These are phyloP conservation scores for Penicillium canescens DNA, from an alignment of 495 filamentous ascomycete genomes.

Conservation along the genomic window DNA sequence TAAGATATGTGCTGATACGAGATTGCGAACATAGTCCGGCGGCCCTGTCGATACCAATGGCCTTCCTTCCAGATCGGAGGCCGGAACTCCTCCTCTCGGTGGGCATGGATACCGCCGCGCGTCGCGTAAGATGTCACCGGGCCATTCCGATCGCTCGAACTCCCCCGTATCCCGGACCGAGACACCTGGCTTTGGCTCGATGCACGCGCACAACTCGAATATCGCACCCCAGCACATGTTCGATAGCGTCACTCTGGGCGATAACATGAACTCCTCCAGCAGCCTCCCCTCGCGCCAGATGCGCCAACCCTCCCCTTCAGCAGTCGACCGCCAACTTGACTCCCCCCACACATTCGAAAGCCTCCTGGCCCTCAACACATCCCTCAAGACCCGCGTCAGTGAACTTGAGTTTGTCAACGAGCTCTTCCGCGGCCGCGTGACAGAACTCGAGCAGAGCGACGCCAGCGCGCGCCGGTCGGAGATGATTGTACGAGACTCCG, in stretches of 20 bases:
- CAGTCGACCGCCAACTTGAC: conserved; percentile 74
- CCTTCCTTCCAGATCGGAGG: conserved; percentile 58
- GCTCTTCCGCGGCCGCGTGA: conserved; percentile 84
- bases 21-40: conserved; percentile 39
- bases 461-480: conserved; percentile 62
- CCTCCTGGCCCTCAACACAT: conserved; percentile 72
- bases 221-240: conserved; percentile 78
- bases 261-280: conserved; percentile 62
- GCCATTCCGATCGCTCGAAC: conserved; percentile 74
- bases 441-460: conserved; percentile 82
- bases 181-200: conserved; percentile 69
- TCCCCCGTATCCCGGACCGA: conserved; percentile 86
- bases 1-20: conserved; percentile 34
- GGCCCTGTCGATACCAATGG: conserved; percentile 57
- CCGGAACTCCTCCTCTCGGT: conserved; percentile 51
- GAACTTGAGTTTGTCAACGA: conserved; percentile 97
- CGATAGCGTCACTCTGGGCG: conserved; percentile 68
- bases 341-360: conserved; percentile 79
- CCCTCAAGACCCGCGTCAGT: conserved; percentile 83
- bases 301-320: conserved; percentile 69
- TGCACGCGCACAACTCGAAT: conserved; percentile 65
- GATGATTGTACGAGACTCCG: conserved; percentile 56
- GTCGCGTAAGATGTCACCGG: conserved; percentile 71
- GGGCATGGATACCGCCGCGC: conserved; percentile 60
- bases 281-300: conserved; percentile 52